Percentiles rank a stretch among this genome's conserved stretches.
Conservation (phyloP, 495 filamentous ascomycete species). For the Amniculicola lignicola region DNA sequence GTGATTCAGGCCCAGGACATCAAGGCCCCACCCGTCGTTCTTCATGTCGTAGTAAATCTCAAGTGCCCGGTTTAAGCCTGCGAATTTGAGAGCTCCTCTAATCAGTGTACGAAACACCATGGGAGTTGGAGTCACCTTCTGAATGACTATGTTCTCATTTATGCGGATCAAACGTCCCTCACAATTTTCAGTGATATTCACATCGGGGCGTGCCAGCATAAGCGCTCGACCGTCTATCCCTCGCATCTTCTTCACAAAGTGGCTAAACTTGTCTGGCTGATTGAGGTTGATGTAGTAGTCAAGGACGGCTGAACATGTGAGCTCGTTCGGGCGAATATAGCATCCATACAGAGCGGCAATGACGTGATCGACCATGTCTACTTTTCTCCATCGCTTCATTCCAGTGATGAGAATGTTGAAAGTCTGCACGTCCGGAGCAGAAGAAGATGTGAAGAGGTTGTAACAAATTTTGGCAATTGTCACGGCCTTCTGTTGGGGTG, state of each 20-base stretch:
- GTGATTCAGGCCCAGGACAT: slow-evolving; percentile 28
- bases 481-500: neutral
- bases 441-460: slow-evolving; percentile 56
- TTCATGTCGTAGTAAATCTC: slow-evolving; percentile 37
- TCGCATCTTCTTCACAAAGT: slow-evolving; percentile 34
- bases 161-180: slow-evolving; percentile 25
- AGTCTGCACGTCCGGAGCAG: slow-evolving; percentile 59
- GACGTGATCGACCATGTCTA: slow-evolving; percentile 53
- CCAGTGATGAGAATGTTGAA: slow-evolving; percentile 64
- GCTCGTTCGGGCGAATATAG: slow-evolving; percentile 51
- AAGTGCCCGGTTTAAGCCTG: slow-evolving; percentile 36
- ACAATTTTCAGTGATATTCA: slow-evolving; percentile 33
- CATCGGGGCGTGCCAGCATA: slow-evolving; percentile 34
- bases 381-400: slow-evolving; percentile 52
- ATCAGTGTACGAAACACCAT: slow-evolving; percentile 38
- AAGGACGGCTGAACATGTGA: slow-evolving; percentile 53
- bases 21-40: slow-evolving; percentile 41
- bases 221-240: slow-evolving; percentile 32
- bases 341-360: slow-evolving; percentile 50
- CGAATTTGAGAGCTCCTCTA: slow-evolving; percentile 37
- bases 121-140: slow-evolving; percentile 38
- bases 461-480: slow-evolving; percentile 61
- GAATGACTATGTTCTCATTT: slow-evolving; percentile 34
- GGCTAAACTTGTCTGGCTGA: slow-evolving; percentile 27
- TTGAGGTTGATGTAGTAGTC: slow-evolving; percentile 49